A percentile compares a stretch with the other conserved stretches of the same genome.
phyloP scores from a whole-genome alignment of 352 stramenopile species.

The Pythium volutum region DNA sequence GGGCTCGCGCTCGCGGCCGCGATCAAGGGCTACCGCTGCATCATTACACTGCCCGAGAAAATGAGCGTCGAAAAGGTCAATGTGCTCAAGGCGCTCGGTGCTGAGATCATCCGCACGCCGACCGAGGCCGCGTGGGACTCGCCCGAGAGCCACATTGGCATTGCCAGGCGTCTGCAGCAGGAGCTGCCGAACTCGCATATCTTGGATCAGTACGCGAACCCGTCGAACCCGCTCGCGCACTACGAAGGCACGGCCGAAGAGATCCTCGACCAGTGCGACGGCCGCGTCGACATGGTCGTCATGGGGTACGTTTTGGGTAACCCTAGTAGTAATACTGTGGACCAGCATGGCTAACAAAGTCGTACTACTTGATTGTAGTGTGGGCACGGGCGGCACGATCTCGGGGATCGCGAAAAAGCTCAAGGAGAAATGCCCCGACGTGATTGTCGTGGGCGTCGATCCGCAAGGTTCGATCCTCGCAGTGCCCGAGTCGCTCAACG shows the following conservation, averaged over 20 bases:
- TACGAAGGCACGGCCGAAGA: conserved; percentile 96
- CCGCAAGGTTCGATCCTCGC: conserved; percentile 93
- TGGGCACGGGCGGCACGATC: conserved; percentile 95
- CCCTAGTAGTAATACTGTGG: background rate
- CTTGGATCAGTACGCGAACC: conserved; percentile 97
- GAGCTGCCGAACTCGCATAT: conserved; percentile 96
- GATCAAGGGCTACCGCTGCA: conserved; percentile 95
- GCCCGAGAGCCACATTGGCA: conserved; percentile 93
- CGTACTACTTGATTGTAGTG: conserved; percentile 45
- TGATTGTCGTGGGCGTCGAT: conserved; percentile 85
- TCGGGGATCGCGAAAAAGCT: conserved; percentile 92
- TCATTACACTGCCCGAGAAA: conserved; percentile 93
- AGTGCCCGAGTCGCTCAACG: conserved; percentile 91
- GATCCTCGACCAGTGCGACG: conserved; percentile 89
- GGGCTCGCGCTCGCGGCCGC: conserved; percentile 95
- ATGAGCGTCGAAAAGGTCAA: conserved; percentile 88
- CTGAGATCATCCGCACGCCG: conserved; percentile 95
- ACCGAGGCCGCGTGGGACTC: conserved; percentile 95
- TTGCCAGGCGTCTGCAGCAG: conserved; percentile 90
- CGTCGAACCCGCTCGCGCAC: conserved; percentile 94
- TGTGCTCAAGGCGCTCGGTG: conserved; percentile 94
- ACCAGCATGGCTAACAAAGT: background rate
- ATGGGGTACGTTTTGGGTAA: conserved; percentile 39
- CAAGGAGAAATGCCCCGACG: conserved; percentile 90
- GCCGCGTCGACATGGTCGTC: conserved; percentile 95